Evolutionary conservation across 1,284 basidiomycete genomes (phyloP).

Genomic region (Microbotryum silenes-acaulis): DNA sequence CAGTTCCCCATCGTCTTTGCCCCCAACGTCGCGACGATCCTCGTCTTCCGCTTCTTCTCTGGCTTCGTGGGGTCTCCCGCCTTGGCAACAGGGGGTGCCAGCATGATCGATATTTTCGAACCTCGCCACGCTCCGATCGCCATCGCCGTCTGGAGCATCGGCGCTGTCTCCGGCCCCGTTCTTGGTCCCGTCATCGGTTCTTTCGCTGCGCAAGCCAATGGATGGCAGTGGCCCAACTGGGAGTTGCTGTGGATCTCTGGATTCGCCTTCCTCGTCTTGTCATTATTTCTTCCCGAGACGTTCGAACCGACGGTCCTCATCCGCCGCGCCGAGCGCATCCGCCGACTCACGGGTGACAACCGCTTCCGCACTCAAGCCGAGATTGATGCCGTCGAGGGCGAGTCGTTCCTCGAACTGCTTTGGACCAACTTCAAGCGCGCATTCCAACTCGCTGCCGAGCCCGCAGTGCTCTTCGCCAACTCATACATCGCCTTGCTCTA

Average conservation of each 20-base stretch:
- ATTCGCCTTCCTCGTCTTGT: conserved; percentile 24
- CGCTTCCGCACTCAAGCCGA: conserved; percentile 40
- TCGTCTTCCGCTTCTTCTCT: conserved; percentile 32
- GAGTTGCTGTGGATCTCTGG: conserved; percentile 34
- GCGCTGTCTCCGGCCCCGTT: conserved; percentile 15
- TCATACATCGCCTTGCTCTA: conserved; percentile 12
- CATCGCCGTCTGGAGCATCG: conserved; percentile 15
- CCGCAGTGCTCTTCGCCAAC: conserved; percentile 31
- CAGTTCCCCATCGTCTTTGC: conserved; percentile 14
- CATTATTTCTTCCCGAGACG: conserved; percentile 41
- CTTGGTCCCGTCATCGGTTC: conserved; percentile 23
- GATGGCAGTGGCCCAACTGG: conserved; percentile 39
- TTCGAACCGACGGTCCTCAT: conserved; percentile 39
- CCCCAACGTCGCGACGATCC: conserved; percentile 5
- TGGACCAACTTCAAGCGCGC: conserved; percentile 15
- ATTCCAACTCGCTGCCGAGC: conserved; percentile 33
- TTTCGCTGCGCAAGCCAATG: conserved; percentile 32
- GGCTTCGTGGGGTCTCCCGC: conserved; percentile 37
- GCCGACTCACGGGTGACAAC: conserved; percentile 40
- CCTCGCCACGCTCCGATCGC: conserved; percentile 13
- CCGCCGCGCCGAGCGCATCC: conserved; percentile 39
- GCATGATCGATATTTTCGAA: conserved; percentile 32
- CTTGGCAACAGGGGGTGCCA: conserved; percentile 37
- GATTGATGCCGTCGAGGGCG: conserved; percentile 23
- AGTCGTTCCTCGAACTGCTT: background rate